Base-by-base conservation (phyloP, 192 early-diverging fungal genomes). In the Coemansia sp. region DNA sequence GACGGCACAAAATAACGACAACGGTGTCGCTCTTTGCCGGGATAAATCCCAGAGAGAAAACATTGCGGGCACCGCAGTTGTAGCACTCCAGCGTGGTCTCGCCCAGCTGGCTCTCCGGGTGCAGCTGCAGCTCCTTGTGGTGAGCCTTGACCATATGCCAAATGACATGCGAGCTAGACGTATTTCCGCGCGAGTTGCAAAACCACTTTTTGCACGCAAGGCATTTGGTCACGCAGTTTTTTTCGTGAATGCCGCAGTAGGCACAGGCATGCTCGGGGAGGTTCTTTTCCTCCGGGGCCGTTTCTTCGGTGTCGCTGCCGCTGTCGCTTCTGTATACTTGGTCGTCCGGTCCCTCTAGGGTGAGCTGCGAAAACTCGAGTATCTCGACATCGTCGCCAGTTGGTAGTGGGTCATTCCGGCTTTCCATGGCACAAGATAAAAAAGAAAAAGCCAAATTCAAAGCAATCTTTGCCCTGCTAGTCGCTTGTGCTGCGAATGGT, bases 11-110 rank as follows among this genome's bases (percentile, higher is more conserved):
- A 23, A 99, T 75, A 13, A 99, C 95, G 7, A 99, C 94, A 8
- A 99, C 95, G 3, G 95, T 94, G 60, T 98, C 94, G 23, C 87
- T 86, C 76, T 99, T 99, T 19, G 97, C 97, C 5, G 97, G 97
- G 55, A 98, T 97, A 57, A 97, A 99, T 2, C 97, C 97, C 25
- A 99, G 83, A 38, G 93, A 79, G 68, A 99, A 99, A 26, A 94
- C 86, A 58, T 99, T 99, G 43, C 88, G 81, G 29, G 82, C 87
- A 11, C 95, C 92, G 72, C 96, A 99, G 70, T 95, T 92, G 78
- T 97, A 99, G 64, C 96, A 99, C 67, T 99, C 96, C 29, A 99
- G 80, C 2, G 86, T 81, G 2, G 91, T 93, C 38, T 97, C 96
- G 18, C 95, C 96, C 9, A 99, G 82, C 17, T 91, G 88, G 8